Base-by-base conservation (phyloP, 2,329 filamentous ascomycete species). In the Didymellaceae sp. region DNA sequence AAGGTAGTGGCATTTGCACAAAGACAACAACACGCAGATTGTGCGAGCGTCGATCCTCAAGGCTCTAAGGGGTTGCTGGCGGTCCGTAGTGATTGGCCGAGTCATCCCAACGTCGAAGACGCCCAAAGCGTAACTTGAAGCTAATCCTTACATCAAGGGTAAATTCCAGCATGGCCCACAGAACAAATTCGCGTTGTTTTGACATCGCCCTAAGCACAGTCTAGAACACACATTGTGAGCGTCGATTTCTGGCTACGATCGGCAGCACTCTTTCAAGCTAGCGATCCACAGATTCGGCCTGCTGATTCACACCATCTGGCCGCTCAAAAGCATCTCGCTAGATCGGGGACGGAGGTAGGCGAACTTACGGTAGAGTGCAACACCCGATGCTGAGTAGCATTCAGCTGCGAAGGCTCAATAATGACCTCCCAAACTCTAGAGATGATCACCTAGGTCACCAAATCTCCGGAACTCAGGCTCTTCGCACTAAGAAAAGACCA, bases 191-290 rank as follows among this genome's bases (percentile, higher is more conserved):
- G 56, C 54, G 57, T 44, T 53, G 47, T 57, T 70, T 62, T 57
- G 59, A 59, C 48, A 46, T 59, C 18, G 53, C 44, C 39, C 58
- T 61, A 59, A 55, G 50, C 50, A 38, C 54, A 67, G 65, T 71
- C 69, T 71, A 71, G 69, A 71, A 68, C 67, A 58, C 51, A 55
- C 54, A 57, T 45, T 52, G 22, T 24, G 24, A 44, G 44, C 48
- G 31, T 43, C 39, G 34, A 33, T 40, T 48, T 52, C 53, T 59
- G 54, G 54, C 54, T 52, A 52, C 28, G 61, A 68, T 70, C 61
- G 58, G 48, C 42, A 38, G 24, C 26, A 33, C 32, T 16, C 42
- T 18, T 38, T 18, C n/a, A 18, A 37, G 37, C 42, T 52, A 46
- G 48, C 31, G 31, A 28, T 32, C 32, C 48, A 42, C 37, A 37